Base-by-base conservation (phyloP, 2,329 filamentous ascomycete genomes). In the Kalmusia sp. region DNA sequence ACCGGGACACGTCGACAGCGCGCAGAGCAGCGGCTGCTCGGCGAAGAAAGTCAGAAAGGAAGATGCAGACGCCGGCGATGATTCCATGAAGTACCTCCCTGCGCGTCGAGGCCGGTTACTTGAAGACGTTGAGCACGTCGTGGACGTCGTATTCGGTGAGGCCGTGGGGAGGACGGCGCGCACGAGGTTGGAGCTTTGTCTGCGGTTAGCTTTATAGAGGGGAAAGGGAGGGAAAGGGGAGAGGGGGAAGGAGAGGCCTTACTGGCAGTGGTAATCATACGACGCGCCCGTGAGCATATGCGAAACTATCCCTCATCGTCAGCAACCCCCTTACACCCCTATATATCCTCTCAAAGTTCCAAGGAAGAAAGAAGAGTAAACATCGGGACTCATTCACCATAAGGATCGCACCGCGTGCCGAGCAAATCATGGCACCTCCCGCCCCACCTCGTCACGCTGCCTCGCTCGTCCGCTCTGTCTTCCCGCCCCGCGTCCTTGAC, bases 101-200 rank as follows among this genome's bases (percentile, higher is more conserved):
- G 62, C 9, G 83, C 79, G 64, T 95, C 88, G 40, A 95, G 70
- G 0, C 91, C 90, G 0, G 91, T 95, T 6, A 93, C 90, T 71
- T 96, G 91, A 96, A 95, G 3, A 96, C 80, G 66, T 96, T 96
- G 49, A 96, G 80, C 0, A 96, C 91, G 70, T 96, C 91, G 65
- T 96, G 91, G 1, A 95, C 85, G 67, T 95, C 90, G 25, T 79
- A 78, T 73, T 95, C 91, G 4, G 79, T 82, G 35, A 95, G 71
- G 0, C 90, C 89, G 55, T 80, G 87, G 0, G 87, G 1, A 87
- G 57, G 2, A 95, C 84, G 0, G 91, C 89, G 3, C 91, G 84
- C 1, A 85, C 86, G 9, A 96, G 82, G 70, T 96, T 96, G 1
- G 88, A 91, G 67, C 46, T n/a, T n/a, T n/a, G n/a, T n/a, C n/a